Conservation (phyloP, 768 basidiomycete species). For the Macrolepiota albuminosa region DNA sequence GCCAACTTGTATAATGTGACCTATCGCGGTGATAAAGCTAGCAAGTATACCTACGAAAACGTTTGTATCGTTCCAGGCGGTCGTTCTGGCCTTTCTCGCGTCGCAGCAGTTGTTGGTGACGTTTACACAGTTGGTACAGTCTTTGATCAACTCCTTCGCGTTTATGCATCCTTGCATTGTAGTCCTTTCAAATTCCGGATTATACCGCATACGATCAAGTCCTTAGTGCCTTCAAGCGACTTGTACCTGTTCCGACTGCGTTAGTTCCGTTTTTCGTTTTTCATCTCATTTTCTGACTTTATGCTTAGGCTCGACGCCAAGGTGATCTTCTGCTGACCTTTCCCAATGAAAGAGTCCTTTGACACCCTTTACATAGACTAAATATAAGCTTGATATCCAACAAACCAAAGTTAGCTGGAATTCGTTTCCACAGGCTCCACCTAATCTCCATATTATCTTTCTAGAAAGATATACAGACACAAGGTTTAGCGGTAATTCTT, state of each 20-base stretch:
- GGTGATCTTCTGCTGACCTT: constrained; percentile 15
- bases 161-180: constrained; percentile 8
- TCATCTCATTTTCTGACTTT: constrained; percentile 20
- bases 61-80: constrained; percentile 95
- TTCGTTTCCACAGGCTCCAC: not conserved
- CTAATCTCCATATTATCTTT: constrained; percentile 17
- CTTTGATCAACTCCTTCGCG: not conserved
- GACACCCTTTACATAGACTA: constrained; percentile 30
- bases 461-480: constrained; percentile 75
- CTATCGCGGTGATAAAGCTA: constrained; percentile 75
- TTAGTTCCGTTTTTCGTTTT: constrained; percentile 31
- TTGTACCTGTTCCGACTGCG: constrained; percentile 90
- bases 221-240: constrained; percentile 78
- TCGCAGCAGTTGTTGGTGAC: constrained; percentile 89
- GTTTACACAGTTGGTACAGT: constrained; percentile 63
- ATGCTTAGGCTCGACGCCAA: constrained; percentile 26
- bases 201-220: constrained; percentile 89
- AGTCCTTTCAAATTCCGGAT: constrained; percentile 90
- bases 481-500: constrained; percentile 80
- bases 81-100: constrained; percentile 81
- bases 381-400: constrained; percentile 75
- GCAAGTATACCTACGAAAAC: constrained; percentile 89
- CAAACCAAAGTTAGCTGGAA: constrained; percentile 56
- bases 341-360: constrained; percentile 2
- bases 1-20: constrained; percentile 86